Evolutionary conservation across 805 yeast species (phyloP).

Genomic region (Candida tammaniensis): DNA sequence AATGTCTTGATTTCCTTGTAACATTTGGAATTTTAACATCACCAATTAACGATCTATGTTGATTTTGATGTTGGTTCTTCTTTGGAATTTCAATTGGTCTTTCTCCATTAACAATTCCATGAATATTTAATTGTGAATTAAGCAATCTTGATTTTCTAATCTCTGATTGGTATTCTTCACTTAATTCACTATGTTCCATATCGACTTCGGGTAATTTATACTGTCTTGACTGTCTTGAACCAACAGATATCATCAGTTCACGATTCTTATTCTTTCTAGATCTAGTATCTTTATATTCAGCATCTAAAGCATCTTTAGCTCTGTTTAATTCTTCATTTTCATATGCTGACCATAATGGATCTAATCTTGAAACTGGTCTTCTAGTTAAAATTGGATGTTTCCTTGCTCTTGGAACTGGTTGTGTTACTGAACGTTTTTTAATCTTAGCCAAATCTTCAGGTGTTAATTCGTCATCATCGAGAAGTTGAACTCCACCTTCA

Average conservation of each 20-base stretch:
- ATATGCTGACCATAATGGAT: slow-evolving; percentile 54
- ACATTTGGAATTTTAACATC: slow-evolving; percentile 70
- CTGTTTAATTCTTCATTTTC: slow-evolving; percentile 45
- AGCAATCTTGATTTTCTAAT: slow-evolving; percentile 43
- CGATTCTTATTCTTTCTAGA: slow-evolving; percentile 20
- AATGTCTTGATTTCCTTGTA: slow-evolving; percentile 62
- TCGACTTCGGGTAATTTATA: slow-evolving; percentile 39
- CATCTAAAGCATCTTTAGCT: slow-evolving; percentile 42
- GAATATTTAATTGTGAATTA: slow-evolving; percentile 38
- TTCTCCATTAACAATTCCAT: slow-evolving; percentile 19
- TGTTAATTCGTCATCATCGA: slow-evolving; percentile 35
- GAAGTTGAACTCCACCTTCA: slow-evolving; percentile 24
- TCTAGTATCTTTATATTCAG: slow-evolving; percentile 23
- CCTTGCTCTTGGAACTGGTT: slow-evolving; percentile 32
- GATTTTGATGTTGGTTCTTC: slow-evolving; percentile 22
- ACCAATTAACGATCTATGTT: slow-evolving; percentile 45
- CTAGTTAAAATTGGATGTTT: slow-evolving; percentile 43
- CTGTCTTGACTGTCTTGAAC: slow-evolving; percentile 12
- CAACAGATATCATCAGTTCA: slow-evolving; percentile 35
- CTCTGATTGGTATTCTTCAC: slow-evolving; percentile 44
- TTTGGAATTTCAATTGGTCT: slow-evolving; percentile 15
- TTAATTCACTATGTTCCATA: slow-evolving; percentile 32
- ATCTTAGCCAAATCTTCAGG: slow-evolving; percentile 42
- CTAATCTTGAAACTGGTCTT: slow-evolving; percentile 55
- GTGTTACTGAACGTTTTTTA: slow-evolving; percentile 48